A percentile compares a stretch with the other conserved stretches of the same genome.
Evolutionary conservation across 2,329 filamentous ascomycete genomes (phyloP).

Genomic region (Aspergillus terreus): DNA sequence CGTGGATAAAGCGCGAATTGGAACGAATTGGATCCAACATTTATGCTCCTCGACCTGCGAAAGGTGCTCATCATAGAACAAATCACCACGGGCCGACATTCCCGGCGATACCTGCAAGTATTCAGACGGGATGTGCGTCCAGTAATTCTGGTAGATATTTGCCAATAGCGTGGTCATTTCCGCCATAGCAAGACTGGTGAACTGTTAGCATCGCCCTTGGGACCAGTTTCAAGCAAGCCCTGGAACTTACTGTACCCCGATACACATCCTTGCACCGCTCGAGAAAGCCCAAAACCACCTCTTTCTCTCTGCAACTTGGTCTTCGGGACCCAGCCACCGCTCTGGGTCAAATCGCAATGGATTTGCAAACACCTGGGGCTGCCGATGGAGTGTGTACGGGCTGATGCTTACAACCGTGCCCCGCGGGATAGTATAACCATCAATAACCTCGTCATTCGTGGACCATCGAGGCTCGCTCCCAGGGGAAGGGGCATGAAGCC

Average conservation of each 20-base stretch:
- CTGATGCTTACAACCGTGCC: constrained; percentile 32
- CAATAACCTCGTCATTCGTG: constrained; percentile 27
- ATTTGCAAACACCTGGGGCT: constrained; percentile 26
- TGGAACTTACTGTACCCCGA: constrained; percentile 32
- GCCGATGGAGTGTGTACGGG: constrained; percentile 33
- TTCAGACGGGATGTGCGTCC: constrained; percentile 26
- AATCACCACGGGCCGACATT: constrained; percentile 28
- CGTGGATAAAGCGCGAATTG: background rate
- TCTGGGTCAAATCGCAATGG: constrained; percentile 28
- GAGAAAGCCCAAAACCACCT: constrained; percentile 39
- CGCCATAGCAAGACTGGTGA: constrained; percentile 44
- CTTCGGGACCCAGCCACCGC: constrained; percentile 23
- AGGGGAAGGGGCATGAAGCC: constrained; percentile 50
- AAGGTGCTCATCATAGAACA: constrained; percentile 26
- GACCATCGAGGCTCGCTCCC: constrained; percentile 45
- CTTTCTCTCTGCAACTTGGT: constrained; percentile 25
- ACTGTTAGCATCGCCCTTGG: background rate
- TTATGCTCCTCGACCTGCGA: background rate
- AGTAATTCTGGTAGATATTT: constrained; percentile 44
- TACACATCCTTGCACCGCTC: constrained; percentile 39
- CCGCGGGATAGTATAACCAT: constrained; percentile 30
- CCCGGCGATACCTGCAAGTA: constrained; percentile 19
- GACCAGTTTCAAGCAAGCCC: background rate
- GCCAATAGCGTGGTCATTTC: constrained; percentile 49
- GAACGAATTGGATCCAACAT: background rate